These are phyloP conservation scores for Anthoceros angustus DNA, from an alignment of 225 moss, liverwort and hornwort species.

Conservation along the genomic window DNA sequence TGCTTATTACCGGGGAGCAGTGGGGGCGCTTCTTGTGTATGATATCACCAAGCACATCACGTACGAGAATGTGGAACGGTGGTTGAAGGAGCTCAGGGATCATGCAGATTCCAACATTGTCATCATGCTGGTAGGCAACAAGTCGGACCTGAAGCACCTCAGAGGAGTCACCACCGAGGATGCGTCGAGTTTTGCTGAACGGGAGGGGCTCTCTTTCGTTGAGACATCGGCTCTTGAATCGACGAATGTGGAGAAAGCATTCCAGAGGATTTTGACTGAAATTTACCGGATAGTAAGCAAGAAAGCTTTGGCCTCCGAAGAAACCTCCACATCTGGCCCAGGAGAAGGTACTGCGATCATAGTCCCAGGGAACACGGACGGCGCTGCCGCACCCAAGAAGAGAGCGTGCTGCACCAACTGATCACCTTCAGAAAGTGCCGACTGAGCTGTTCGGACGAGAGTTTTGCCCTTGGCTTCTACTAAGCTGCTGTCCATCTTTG, in stretches of 20 bases:
- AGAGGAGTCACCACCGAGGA: slow-evolving; percentile 64
- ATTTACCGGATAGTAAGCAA: slow-evolving; percentile 76
- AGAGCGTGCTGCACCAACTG: slow-evolving; percentile 22
- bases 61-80: slow-evolving; percentile 70
- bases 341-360: slow-evolving; percentile 61
- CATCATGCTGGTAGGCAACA: slow-evolving; percentile 69
- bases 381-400: slow-evolving; percentile 30
- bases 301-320: slow-evolving; percentile 71
- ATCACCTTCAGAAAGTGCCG: no score
- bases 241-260: slow-evolving; percentile 64
- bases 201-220: slow-evolving; percentile 64
- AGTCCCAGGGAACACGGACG: slow-evolving; percentile 19
- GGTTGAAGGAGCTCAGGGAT: slow-evolving; percentile 67
- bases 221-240: slow-evolving; percentile 67
- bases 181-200: slow-evolving; percentile 53
- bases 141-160: slow-evolving; percentile 62
- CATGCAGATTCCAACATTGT: slow-evolving; percentile 65
- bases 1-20: slow-evolving; percentile 69
- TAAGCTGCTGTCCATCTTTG: no score
- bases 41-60: slow-evolving; percentile 68
- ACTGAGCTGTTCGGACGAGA: no score
- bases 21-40: slow-evolving; percentile 64
- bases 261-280: slow-evolving; percentile 65
- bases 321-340: slow-evolving; percentile 50
- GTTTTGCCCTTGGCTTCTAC: no score